Conservation (phyloP, 2,329 filamentous ascomycete genomes). For the Penicillium sp. region DNA sequence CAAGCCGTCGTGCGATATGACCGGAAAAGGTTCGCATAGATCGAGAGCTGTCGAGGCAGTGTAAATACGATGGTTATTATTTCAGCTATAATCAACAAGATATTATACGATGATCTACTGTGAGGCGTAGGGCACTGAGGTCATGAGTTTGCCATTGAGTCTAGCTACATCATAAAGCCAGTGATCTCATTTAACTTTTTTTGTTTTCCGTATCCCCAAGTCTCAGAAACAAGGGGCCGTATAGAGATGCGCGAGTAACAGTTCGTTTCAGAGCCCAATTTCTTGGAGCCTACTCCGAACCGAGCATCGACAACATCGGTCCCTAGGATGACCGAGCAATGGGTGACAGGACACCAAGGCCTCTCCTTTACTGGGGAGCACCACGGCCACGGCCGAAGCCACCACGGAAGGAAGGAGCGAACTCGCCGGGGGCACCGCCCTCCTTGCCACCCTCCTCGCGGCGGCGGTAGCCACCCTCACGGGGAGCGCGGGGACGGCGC, state of each 20-base stretch:
- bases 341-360: slow-evolving; percentile 30
- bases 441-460: slow-evolving; percentile 81
- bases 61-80: neutral
- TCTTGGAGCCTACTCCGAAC: slow-evolving; percentile 30
- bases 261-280: slow-evolving; percentile 25
- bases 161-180: slow-evolving; percentile 31
- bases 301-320: slow-evolving; percentile 22
- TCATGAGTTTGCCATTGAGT: slow-evolving; percentile 34
- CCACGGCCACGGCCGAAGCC: slow-evolving; percentile 85
- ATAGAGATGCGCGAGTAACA: slow-evolving; percentile 20
- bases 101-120: neutral
- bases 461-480: slow-evolving; percentile 88
- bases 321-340: slow-evolving; percentile 35
- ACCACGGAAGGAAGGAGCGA: slow-evolving; percentile 89
- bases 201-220: slow-evolving; percentile 27
- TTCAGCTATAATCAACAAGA: neutral
- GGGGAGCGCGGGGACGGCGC: slow-evolving; percentile 74
- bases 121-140: slow-evolving; percentile 8
- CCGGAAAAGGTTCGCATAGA: slow-evolving; percentile 41
- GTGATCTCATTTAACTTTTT: slow-evolving; percentile 27
- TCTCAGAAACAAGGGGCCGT: slow-evolving; percentile 17
- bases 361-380: slow-evolving; percentile 57
- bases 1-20: slow-evolving; percentile 38
- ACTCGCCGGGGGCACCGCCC: slow-evolving; percentile 86
- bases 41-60: neutral